Evolutionary conservation across 164 flowering plant genomes (phyloP).

Genomic region (Cinnamomum chago): DNA sequence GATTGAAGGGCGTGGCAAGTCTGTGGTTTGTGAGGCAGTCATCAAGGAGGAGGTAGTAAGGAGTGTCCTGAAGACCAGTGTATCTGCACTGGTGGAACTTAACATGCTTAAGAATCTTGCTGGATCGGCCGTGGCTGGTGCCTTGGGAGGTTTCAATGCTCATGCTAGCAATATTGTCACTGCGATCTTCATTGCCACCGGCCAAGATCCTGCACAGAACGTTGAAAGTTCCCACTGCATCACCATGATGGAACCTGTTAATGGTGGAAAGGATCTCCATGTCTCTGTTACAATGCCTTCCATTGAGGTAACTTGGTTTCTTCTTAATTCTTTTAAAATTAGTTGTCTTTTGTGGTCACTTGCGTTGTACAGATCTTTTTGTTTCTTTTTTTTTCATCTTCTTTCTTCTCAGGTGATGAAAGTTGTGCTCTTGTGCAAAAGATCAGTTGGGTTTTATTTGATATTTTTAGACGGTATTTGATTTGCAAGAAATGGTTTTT

Average conservation of each 20-base stretch:
- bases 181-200: slow-evolving; percentile 81
- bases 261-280: slow-evolving; percentile 72
- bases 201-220: slow-evolving; percentile 90
- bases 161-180: slow-evolving; percentile 88
- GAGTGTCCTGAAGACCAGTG: slow-evolving; percentile 68
- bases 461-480: no score
- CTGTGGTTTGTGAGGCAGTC: slow-evolving; percentile 74
- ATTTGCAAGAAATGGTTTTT: no score
- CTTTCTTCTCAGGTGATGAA: neutral
- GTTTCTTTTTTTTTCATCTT: neutral
- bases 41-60: slow-evolving; percentile 70
- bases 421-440: no score
- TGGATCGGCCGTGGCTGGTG: slow-evolving; percentile 82
- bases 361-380: no score
- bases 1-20: slow-evolving; percentile 88
- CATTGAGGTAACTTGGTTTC: slow-evolving; percentile 49
- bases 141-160: slow-evolving; percentile 87
- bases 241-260: slow-evolving; percentile 85
- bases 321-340: no score
- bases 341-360: no score
- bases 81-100: slow-evolving; percentile 71
- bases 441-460: no score
- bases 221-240: slow-evolving; percentile 89
- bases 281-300: slow-evolving; percentile 84
- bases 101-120: slow-evolving; percentile 80